phyloP scores from a whole-genome alignment of 257 asterid genomes.

The Lithospermum erythrorhizon region DNA sequence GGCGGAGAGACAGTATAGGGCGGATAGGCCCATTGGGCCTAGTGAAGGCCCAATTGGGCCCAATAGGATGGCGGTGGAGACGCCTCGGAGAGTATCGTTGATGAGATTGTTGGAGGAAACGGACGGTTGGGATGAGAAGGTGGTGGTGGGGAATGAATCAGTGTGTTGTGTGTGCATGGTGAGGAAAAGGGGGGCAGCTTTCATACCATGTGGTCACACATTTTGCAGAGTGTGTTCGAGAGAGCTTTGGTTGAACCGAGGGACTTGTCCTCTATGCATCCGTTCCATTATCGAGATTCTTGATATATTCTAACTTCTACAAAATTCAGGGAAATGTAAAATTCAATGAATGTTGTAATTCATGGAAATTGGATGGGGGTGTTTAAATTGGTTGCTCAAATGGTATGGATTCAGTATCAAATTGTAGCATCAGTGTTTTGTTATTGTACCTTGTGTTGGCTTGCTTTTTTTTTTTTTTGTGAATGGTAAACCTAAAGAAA shows the following conservation, averaged over 20 bases:
- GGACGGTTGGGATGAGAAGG: constrained; percentile 40
- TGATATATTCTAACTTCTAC: constrained; percentile 42
- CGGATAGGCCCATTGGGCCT: constrained; percentile 18
- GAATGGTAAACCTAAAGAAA: no score
- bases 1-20: constrained; percentile 65
- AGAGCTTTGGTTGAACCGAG: constrained; percentile 83
- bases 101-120: constrained; percentile 75
- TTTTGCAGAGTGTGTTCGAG: constrained; percentile 92
- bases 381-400: no score
- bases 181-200: constrained; percentile 80
- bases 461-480: no score
- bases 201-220: constrained; percentile 97
- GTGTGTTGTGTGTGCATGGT: constrained; percentile 97
- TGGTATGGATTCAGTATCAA: no score
- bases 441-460: no score
- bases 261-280: constrained; percentile 87
- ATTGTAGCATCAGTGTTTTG: no score
- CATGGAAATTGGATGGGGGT: no score
- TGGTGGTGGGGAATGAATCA: constrained; percentile 31
- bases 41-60: constrained; percentile 14
- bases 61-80: constrained; percentile 7
- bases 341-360: no score
- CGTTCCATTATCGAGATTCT: constrained; percentile 65
- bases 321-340: no score
- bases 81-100: constrained; percentile 65